phyloP scores from a whole-genome alignment of 169 alveolate genomes.

The Plasmodium cynomolgi region DNA sequence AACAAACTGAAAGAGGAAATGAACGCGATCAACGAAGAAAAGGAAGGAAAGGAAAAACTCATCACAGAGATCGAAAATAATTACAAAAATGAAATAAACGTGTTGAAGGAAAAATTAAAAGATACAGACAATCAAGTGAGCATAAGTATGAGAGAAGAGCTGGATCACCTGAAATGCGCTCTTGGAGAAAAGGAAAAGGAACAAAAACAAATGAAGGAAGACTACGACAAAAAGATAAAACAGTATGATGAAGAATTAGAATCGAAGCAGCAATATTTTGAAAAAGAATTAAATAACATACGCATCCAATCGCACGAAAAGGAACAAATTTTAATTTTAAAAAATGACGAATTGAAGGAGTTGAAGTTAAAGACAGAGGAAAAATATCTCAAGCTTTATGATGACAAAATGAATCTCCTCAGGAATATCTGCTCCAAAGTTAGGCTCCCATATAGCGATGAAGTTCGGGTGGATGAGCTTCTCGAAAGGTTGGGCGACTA shows the following conservation, averaged over 20 bases:
- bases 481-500: slow-evolving; percentile 4
- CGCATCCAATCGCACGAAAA: slow-evolving; percentile 20
- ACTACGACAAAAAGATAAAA: slow-evolving; percentile 12
- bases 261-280: slow-evolving; percentile 1
- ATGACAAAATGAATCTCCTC: slow-evolving; percentile 8
- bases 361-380: slow-evolving; percentile 27
- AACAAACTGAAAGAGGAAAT: slow-evolving; percentile 2
- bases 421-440: slow-evolving; percentile 18
- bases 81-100: slow-evolving; percentile 18
- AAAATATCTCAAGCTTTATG: slow-evolving; percentile 10
- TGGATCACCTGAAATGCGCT: not conserved
- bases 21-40: not conserved
- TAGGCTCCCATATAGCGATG: slow-evolving; percentile 8
- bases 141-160: not conserved
- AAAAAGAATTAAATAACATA: slow-evolving; percentile 32
- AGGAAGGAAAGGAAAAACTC: slow-evolving; percentile 13
- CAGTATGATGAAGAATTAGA: not conserved
- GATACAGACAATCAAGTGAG: slow-evolving; percentile 7
- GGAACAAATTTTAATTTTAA: not conserved
- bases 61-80: slow-evolving; percentile 27
- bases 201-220: not conserved
- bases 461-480: slow-evolving; percentile 4
- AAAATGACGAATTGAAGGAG: slow-evolving; percentile 32
- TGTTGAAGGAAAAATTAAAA: slow-evolving; percentile 18
- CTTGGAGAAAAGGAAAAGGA: slow-evolving; percentile 20